Base-by-base conservation (phyloP, 768 basidiomycete species). In the Phlegmacium glaucopus region DNA sequence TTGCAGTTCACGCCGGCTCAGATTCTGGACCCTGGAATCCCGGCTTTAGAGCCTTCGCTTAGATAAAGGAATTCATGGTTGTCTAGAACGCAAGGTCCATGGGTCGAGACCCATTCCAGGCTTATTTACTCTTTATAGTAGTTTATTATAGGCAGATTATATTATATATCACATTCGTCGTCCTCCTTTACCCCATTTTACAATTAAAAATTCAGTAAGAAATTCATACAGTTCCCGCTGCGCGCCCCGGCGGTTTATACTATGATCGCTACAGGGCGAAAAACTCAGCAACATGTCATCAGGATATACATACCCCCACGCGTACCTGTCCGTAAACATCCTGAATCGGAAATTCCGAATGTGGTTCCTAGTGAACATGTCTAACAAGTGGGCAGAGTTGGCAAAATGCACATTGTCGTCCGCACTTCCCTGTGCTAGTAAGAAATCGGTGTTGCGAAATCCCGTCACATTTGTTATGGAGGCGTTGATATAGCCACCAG, bases 401-500 rank as follows among this genome's bases (percentile, higher is more conserved):
- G 88, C 81, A 59, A 80, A 94, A 67, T 99, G 96, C 38, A 99
- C 94, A 60, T 98, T 98, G 63, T 98, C 95, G 62, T 98, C 95
- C 8, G 86, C 95, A 55, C 85, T 92, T 26, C 96, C 96, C 58
- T 97, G 94, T 9, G 88, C 90, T 44, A 97, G 80, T 42, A 94
- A 64, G 64, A 79, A 98, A 54, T 92, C 80, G 26, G 85, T 76
- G 48, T 87, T 72, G 53, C 79, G 69, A 75, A 98, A 99, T 3
- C 85, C 92, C 9, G 85, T 85, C 41, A 96, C 92, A 60, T 90
- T 84, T 47, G 86, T 83, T 45, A 99, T 86, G 0, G 90, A 90
- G 13, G 90, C 87, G 40, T 87, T 91, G 55, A 87, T 68, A 71
- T 99, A 99, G n/a, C 96, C 96, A 1, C 72, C 82, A 0, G 79